Base-by-base conservation (phyloP, 2,329 filamentous ascomycete species). In the Pestalotiopsis sp. region DNA sequence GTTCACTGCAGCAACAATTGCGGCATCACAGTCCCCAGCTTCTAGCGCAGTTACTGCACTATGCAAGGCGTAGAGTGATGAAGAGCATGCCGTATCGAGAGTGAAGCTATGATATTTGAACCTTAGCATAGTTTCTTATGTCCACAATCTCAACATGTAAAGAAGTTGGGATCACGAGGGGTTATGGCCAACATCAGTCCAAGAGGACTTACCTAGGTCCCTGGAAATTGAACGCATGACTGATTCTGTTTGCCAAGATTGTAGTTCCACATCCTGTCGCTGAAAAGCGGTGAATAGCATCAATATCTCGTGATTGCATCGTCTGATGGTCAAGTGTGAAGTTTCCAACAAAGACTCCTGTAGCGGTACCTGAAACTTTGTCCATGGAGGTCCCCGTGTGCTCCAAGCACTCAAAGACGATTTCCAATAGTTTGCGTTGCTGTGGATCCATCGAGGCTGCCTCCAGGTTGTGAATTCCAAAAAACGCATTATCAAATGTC, bases 381-480 rank as follows among this genome's bases (percentile, higher is more conserved):
- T 70, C 67, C 30, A 73, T 14, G 1, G 73, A 64, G 9, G 68
- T 7, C 2, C 73, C 73, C 2, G 68, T 61, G 35, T 66, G 70
- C 56, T 73, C 73, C 11, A 75, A 66, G 17, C 71, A 72, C 60
- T 81, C 79, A 66, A 75, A 81, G 0, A 79, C 76, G 0, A 76
- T 75, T 65, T 82, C 80, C 1, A 79, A 72, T 1, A 78, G 70
- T 40, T 76, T 71, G 7, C 77, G 73, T 57, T 78, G 77, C 40
- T 75, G 72, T 3, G 76, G 75, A 17, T 79, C 77, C 68, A 78
- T 74, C 5, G 73, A 71, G 13, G 69, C 70, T 2, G 73, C 74
- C 69, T 78, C 77, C 1, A 69, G 67, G 26, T 72, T 70, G 24
- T 69, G 72, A 44, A 78, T 76, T 1, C 72, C 72, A 58, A 78